phyloP scores from a whole-genome alignment of 768 basidiomycete genomes.

The Lactarius hatsudake region DNA sequence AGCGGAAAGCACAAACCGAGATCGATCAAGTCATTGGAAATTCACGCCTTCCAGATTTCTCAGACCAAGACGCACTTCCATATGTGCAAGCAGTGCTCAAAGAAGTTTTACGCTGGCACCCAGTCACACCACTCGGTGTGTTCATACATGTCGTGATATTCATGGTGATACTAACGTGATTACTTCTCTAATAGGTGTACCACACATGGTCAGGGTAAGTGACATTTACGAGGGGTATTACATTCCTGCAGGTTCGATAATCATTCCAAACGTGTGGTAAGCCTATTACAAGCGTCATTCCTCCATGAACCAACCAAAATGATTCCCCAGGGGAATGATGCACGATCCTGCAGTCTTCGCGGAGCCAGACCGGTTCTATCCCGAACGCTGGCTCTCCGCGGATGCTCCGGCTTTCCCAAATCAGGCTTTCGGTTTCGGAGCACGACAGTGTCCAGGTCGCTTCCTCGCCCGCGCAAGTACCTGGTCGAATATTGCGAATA shows the following conservation, averaged over 20 bases:
- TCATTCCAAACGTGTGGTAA: not conserved
- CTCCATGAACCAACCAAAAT: not conserved
- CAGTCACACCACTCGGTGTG: not conserved
- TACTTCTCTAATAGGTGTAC: not conserved
- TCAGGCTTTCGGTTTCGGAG: not conserved
- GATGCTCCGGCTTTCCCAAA: not conserved
- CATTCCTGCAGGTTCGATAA: not conserved
- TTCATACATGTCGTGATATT: not conserved
- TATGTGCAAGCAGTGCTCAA: not conserved
- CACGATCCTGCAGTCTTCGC: not conserved
- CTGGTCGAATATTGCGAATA: not conserved
- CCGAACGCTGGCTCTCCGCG: not conserved
- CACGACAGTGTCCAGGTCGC: not conserved
- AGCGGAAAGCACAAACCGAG: not conserved
- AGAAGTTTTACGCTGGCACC: not conserved
- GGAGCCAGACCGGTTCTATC: not conserved
- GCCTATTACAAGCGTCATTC: not conserved
- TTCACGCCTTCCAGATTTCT: not conserved
- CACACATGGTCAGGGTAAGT: not conserved
- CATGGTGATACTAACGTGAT: not conserved
- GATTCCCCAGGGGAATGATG: not conserved
- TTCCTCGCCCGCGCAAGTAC: not conserved
- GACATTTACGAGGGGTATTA: not conserved
- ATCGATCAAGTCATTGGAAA: not conserved
- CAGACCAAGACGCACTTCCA: not conserved